A percentile compares a stretch with the other conserved stretches of the same genome.
Conservation (phyloP, 495 filamentous ascomycete genomes). For the Hypoxylon intermedium region DNA sequence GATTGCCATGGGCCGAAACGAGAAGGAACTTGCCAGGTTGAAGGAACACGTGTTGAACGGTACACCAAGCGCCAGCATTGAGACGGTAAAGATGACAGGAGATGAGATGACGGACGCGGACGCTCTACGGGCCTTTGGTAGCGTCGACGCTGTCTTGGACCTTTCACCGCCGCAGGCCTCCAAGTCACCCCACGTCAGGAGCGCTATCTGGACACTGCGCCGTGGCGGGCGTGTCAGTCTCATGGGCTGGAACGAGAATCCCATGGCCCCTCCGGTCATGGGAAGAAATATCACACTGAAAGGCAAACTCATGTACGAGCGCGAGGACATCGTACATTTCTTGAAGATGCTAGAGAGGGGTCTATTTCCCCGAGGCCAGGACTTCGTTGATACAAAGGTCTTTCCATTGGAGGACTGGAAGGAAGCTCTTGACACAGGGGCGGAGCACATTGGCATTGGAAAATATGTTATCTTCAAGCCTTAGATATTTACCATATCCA, state of each 20-base stretch:
- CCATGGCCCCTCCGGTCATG: slow-evolving; percentile 27
- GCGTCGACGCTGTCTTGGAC: slow-evolving; percentile 57
- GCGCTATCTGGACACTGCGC: slow-evolving; percentile 45
- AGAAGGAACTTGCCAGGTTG: slow-evolving; percentile 39
- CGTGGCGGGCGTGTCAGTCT: slow-evolving; percentile 49
- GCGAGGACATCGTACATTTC: slow-evolving; percentile 41
- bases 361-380: slow-evolving; percentile 39
- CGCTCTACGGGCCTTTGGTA: slow-evolving; percentile 42
- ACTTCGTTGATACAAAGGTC: slow-evolving; percentile 39
- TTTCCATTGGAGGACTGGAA: slow-evolving; percentile 45
- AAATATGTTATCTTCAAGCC: slow-evolving; percentile 36
- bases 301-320: slow-evolving; percentile 52
- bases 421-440: slow-evolving; percentile 40
- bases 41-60: slow-evolving; percentile 30
- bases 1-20: slow-evolving; percentile 58
- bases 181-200: slow-evolving; percentile 46
- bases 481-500: slow-evolving; percentile 11
- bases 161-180: slow-evolving; percentile 52
- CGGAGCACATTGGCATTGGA: slow-evolving; percentile 40
- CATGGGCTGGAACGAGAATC: slow-evolving; percentile 51
- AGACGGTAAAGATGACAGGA: slow-evolving; percentile 51
- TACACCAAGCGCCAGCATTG: slow-evolving; percentile 28
- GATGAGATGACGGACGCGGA: slow-evolving; percentile 47
- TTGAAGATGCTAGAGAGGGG: slow-evolving; percentile 45
- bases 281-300: slow-evolving; percentile 42